A percentile compares a stretch with the other conserved stretches of the same genome.
phyloP scores from a whole-genome alignment of 768 basidiomycete species.

The Termitomyces sp. region DNA sequence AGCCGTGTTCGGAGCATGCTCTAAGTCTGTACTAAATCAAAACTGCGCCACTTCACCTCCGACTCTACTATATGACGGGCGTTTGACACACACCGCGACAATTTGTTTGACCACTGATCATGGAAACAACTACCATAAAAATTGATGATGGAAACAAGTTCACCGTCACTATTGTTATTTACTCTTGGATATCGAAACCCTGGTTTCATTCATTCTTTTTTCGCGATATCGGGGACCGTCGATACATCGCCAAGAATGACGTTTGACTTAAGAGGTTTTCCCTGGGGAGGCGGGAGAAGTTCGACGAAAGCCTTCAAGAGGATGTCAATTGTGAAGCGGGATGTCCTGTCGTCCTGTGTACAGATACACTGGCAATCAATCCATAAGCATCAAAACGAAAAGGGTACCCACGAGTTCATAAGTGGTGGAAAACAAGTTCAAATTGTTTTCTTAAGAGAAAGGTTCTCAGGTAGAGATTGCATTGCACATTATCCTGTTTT shows the following conservation, averaged over 20 bases:
- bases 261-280: background rate
- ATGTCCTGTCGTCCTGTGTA: background rate
- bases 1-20: background rate
- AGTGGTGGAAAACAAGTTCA: background rate
- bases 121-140: background rate
- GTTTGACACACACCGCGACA: no score
- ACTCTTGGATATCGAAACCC: no score
- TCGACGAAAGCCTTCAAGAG: background rate
- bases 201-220: background rate
- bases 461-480: background rate
- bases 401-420: conserved; percentile 1
- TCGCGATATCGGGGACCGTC: background rate
- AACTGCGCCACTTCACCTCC: background rate
- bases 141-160: background rate
- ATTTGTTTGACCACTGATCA: background rate
- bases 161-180: no score
- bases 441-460: background rate
- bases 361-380: background rate
- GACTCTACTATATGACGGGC: no score
- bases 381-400: background rate
- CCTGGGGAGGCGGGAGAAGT: background rate
- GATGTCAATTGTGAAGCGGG: background rate
- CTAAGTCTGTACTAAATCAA: background rate
- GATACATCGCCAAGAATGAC: background rate
- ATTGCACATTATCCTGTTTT: background rate